Evolutionary conservation across 164 flowering plant genomes (phyloP).

Genomic region (Vitis cinerea): DNA sequence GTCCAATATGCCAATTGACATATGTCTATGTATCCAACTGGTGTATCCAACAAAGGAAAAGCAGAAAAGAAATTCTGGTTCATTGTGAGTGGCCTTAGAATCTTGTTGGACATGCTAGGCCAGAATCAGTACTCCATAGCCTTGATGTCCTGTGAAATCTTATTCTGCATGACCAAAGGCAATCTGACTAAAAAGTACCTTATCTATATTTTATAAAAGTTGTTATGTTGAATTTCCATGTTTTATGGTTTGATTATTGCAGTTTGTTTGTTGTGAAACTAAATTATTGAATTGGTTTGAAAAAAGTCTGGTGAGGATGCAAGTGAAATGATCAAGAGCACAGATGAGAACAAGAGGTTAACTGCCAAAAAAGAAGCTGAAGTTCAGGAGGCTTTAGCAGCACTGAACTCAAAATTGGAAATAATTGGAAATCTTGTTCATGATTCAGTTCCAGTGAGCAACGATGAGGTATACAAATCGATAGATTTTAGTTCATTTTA

Average conservation of each 20-base stretch:
- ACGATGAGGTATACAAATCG: slow-evolving; percentile 64
- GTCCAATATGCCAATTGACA: no score
- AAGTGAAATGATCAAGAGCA: slow-evolving; percentile 44
- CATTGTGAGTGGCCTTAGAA: no score
- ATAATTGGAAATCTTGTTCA: slow-evolving; percentile 87
- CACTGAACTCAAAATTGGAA: slow-evolving; percentile 50
- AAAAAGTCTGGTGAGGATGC: slow-evolving; percentile 69
- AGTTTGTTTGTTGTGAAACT: neutral
- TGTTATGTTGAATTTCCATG: neutral
- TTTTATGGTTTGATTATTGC: neutral
- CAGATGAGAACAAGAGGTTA: slow-evolving; percentile 65
- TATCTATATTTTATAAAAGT: no score
- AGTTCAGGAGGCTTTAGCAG: slow-evolving; percentile 57
- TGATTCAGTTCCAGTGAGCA: slow-evolving; percentile 78
- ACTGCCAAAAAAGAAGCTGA: slow-evolving; percentile 65
- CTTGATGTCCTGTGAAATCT: no score
- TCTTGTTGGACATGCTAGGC: no score
- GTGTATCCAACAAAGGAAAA: no score
- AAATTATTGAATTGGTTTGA: neutral
- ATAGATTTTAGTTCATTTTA: neutral
- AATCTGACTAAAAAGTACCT: no score
- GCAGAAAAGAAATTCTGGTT: no score
- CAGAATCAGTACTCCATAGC: no score
- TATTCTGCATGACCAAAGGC: no score
- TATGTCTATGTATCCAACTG: no score